A percentile compares a stretch with the other conserved stretches of the same genome.
phyloP scores from a whole-genome alignment of 257 asterid species.

The Nemophila menziesii region DNA sequence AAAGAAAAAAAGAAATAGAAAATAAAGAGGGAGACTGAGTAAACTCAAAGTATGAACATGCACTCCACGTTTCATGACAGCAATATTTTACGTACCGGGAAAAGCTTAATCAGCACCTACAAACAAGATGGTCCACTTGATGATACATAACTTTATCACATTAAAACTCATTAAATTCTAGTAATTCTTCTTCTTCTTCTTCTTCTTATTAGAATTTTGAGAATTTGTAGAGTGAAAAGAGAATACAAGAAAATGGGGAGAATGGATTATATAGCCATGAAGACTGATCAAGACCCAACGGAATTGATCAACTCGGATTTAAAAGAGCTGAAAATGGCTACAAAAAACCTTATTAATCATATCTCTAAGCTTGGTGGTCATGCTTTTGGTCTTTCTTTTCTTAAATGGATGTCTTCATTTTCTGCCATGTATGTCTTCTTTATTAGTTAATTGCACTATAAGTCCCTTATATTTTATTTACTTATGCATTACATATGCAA shows the following conservation, averaged over 20 bases:
- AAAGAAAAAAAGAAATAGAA: too few species aligned
- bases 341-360: constrained; percentile 46
- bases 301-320: constrained; percentile 53
- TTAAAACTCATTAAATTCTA: too few species aligned
- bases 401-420: constrained; percentile 78
- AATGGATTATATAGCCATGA: constrained; percentile 53
- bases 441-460: too few species aligned
- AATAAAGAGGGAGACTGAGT: neutral
- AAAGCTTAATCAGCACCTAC: neutral
- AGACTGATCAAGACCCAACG: constrained; percentile 31
- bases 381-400: constrained; percentile 61
- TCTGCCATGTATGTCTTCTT: constrained; percentile 60
- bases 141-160: neutral
- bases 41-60: neutral
- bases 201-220: too few species aligned
- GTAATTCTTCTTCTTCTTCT: too few species aligned
- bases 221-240: too few species aligned
- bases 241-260: constrained; percentile 42
- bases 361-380: constrained; percentile 41
- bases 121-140: constrained; percentile 8
- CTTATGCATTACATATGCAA: neutral
- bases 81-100: constrained; percentile 1
- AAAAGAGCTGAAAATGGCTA: constrained; percentile 55
- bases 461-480: neutral
- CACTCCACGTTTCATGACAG: constrained; percentile 14